Evolutionary conservation across 345 rosid species (phyloP), one percentile per base, ranked within the genome.

Genomic region (Boechera stricta): DNA sequence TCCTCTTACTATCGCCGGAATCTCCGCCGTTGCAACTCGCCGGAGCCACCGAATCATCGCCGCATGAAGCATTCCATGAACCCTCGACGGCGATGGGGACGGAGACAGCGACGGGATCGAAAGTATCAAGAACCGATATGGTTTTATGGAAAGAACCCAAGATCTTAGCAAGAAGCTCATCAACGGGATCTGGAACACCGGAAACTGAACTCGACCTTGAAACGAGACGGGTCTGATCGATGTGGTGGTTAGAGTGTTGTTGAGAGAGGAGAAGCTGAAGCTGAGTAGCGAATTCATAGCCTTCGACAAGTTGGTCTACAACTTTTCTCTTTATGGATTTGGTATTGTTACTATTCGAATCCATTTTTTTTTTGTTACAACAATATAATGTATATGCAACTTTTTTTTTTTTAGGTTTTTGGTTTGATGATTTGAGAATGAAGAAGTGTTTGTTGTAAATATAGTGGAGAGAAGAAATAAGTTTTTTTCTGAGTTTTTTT

Each of bases 1-100:
- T 91, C 64, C 84, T 91, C 59, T 58, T 84, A 74, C 87, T 82
- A 67, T 84, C 83, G 4, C 88, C 85, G 68, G 89, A 90, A 76
- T 86, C 87, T 64, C 81, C 86, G 42, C 77, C 81, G 69, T 59
- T 72, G 32, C 73, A 80, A 82, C 60, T 80, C 77, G 49, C 84
- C 77, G 73, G 81, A 72, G 69, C 51, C 2, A 58, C 6, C n/a
- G 73, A 66, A 75, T 67, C 87, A 70, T 74, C 73, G 10, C 76
- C 80, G 28, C 75, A 76, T 59, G 80, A 80, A 26, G 81, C 79
- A 78, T 79, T 83, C 42, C 24, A 57, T 62, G 81, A 84, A 71
- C 71, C 63, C 6, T 65, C 76, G 35, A 61, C 71, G 71, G 74
- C 71, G 11, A 32, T 44, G 16, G 80, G 75, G 5, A 69, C 12